Evolutionary conservation across 2,329 filamentous ascomycete species (phyloP).

Genomic region (Aspergillus ibericus): DNA sequence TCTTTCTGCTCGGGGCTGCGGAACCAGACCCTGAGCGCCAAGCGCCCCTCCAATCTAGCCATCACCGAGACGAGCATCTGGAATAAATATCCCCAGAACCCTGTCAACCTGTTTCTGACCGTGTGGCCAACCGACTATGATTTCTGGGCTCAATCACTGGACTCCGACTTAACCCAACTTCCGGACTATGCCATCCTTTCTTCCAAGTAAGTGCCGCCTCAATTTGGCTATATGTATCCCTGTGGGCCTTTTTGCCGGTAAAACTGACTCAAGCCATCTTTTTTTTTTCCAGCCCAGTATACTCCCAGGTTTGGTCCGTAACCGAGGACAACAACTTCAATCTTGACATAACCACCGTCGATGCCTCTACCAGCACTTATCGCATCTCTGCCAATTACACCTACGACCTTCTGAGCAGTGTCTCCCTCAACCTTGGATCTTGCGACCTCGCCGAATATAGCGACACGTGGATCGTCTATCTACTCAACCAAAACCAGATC

Average conservation of each 20-base stretch:
- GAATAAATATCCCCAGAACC: not conserved
- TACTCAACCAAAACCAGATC: not conserved
- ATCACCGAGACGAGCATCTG: not conserved
- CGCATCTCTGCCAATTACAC: not conserved
- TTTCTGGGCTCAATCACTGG: not conserved
- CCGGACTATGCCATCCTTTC: not conserved
- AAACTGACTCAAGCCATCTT: not conserved
- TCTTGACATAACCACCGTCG: not conserved
- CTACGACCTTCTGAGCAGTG: not conserved
- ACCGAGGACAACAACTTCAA: not conserved
- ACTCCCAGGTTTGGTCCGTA: not conserved
- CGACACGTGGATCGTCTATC: not conserved
- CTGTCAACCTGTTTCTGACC: not conserved
- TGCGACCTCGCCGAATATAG: not conserved
- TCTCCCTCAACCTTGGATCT: not conserved
- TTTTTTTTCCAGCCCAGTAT: not conserved
- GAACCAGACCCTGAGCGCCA: not conserved
- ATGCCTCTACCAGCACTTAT: not conserved
- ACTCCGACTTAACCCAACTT: not conserved
- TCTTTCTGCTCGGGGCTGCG: not conserved
- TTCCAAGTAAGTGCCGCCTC: not conserved
- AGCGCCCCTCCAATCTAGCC: not conserved
- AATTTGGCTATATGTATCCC: too few relatives aligned
- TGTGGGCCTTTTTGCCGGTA: too few relatives aligned
- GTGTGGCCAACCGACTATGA: not conserved